Evolutionary conservation across 2,329 filamentous ascomycete genomes (phyloP).

Genomic region (Pyrenochaeta sp.): DNA sequence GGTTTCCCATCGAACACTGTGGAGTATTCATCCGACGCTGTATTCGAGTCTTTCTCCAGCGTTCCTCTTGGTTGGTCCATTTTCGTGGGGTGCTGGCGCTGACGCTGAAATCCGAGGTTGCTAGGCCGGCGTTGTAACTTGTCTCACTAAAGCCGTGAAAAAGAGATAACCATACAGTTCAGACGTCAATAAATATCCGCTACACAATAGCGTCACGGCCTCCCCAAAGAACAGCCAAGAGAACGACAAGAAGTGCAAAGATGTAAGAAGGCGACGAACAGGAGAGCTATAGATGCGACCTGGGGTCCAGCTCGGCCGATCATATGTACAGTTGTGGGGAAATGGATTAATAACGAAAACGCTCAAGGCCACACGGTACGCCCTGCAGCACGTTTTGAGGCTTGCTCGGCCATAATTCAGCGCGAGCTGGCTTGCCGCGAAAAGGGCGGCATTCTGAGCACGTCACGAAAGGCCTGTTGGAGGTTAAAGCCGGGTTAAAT

Average conservation of each 20-base stretch:
- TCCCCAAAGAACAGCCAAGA: not conserved
- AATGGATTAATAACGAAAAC: conserved; percentile 1
- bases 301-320: not conserved
- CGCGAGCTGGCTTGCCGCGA: not conserved
- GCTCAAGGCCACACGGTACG: not conserved
- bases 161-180: not conserved
- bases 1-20: conserved; percentile 27
- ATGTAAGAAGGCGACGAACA: not conserved
- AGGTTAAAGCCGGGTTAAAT: conserved; percentile 10
- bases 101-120: not conserved
- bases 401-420: conserved; percentile 6
- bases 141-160: not conserved
- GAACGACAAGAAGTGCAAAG: not conserved
- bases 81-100: not conserved
- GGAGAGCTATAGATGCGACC: not conserved
- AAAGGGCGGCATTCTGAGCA: conserved; percentile 6
- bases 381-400: not conserved
- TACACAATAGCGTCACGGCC: not conserved
- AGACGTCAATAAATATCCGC: not conserved
- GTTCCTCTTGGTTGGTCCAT: conserved; percentile 1
- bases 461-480: conserved; percentile 13
- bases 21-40: conserved; percentile 1
- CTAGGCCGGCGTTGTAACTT: not conserved
- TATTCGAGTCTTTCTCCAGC: conserved; percentile 5
- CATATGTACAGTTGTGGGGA: not conserved